Base-by-base conservation (phyloP, 2,329 filamentous ascomycete species). In the Mycosphaerella arachidis region DNA sequence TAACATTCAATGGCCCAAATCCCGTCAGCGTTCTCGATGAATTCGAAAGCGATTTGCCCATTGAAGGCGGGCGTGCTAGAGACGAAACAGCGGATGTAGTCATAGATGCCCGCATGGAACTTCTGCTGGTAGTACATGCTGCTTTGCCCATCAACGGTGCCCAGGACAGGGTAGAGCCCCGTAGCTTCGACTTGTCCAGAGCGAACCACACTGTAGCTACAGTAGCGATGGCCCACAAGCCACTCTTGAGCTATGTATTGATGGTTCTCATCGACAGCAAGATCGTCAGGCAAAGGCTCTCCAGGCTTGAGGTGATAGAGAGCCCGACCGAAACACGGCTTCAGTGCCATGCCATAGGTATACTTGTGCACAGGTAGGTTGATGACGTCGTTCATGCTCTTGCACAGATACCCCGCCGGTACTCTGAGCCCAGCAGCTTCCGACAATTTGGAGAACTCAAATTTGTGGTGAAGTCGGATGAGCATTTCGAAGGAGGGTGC, bases 401-500 rank as follows among this genome's bases (percentile, higher is more conserved):
- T 67, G 37, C 70, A 72, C 1, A 72, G 59, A 48, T 67, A 66
- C 3, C 67, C 58, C 48, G 62, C 52, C 2, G 71, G 71, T 6
- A 68, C 63, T 31, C 64, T 66, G 3, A 72, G 61, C 1, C 68
- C 70, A 8, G 66, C 59, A 16, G 57, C 52, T 12, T 60, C 33
- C 48, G 69, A 62, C 40, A 70, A 64, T 40, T 62, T 63, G 1
- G 65, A 63, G 58, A 73, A 72, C 30, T 68, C 67, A 59, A 66
- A 71, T 58, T 72, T 72, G 60, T 72, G 70, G 48, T 73, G 71
- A n/a, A 72, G 63, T 37, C 63, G 60, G 12, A 72, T 51, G 2
- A 73, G 61, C 1, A 67, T 62, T 5, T 66, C 56, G 37, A 69
- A 68, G 7, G 64, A 58, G 18, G 70, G 70, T 20, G 71, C 71